Conservation (phyloP, 441 rosid genomes). For the Arabidopsis lyrata region DNA sequence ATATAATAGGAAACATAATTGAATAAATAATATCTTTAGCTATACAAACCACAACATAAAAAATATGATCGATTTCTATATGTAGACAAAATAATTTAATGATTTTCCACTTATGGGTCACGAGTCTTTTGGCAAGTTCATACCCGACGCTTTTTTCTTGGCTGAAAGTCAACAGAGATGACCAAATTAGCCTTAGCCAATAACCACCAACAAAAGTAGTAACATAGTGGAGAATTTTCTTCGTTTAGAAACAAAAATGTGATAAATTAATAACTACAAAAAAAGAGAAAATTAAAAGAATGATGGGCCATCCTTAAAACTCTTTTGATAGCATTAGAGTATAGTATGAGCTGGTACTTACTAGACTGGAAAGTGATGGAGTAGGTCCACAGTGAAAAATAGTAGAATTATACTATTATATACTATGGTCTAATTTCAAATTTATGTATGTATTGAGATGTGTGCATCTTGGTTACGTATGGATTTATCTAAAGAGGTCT, state of each 20-base stretch:
- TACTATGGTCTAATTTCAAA: too few relatives aligned
- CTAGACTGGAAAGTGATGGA: too few relatives aligned
- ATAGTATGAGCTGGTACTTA: too few relatives aligned
- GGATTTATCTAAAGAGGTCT: too few relatives aligned
- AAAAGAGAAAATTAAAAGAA: not conserved
- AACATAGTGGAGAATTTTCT: not conserved
- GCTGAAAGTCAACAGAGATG: not conserved
- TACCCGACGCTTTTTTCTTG: not conserved
- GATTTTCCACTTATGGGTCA: not conserved
- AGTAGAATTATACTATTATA: too few relatives aligned
- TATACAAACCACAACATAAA: not conserved
- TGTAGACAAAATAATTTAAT: not conserved
- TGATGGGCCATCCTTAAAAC: too few relatives aligned
- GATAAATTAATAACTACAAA: not conserved
- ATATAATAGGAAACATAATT: too few relatives aligned
- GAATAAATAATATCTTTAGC: too few relatives aligned
- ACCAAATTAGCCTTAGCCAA: not conserved
- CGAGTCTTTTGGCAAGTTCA: slow-evolving; percentile 6
- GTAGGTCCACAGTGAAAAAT: too few relatives aligned
- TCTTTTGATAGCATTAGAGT: too few relatives aligned
- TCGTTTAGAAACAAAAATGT: not conserved
- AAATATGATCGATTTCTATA: not conserved
- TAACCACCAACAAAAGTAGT: not conserved
- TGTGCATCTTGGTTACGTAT: too few relatives aligned
- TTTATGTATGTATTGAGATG: too few relatives aligned